Percentiles rank a stretch among this genome's conserved stretches.
Conservation (phyloP, 371 early-diverging fungal genomes). For the Haplosporangium sp. region DNA sequence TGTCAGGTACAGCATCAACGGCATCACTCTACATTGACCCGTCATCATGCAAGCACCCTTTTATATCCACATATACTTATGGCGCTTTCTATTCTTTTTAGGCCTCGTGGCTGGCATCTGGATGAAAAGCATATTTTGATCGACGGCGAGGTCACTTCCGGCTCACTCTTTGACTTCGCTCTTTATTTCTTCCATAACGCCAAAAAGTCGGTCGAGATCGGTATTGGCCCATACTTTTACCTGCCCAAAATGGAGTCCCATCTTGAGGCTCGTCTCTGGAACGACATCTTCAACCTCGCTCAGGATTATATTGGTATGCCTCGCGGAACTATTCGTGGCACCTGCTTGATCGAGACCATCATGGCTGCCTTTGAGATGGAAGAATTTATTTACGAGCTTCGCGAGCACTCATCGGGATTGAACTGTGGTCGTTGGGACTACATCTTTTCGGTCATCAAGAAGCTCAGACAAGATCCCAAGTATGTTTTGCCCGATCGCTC, state of each 20-base stretch:
- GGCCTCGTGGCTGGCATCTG: conserved; percentile 98
- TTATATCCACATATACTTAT: not conserved
- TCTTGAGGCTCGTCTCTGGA: conserved; percentile 97
- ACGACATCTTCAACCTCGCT: conserved; percentile 92
- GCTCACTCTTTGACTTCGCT: conserved; percentile 94
- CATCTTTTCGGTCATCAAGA: conserved; percentile 97
- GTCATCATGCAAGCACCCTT: not conserved
- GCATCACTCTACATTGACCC: not conserved
- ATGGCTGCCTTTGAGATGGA: conserved; percentile 98
- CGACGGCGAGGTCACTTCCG: conserved; percentile 92
- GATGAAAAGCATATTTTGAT: conserved; percentile 93
- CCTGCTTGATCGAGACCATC: conserved; percentile 97
- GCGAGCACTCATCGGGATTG: conserved; percentile 95
- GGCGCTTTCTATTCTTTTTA: conserved; percentile 30
- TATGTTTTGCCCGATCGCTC: conserved; percentile 91
- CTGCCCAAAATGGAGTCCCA: conserved; percentile 97
- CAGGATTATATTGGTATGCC: conserved; percentile 92
- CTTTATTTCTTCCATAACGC: conserved; percentile 98
- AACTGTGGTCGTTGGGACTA: conserved; percentile 99
- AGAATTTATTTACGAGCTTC: conserved; percentile 96
- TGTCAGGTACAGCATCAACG: conserved; percentile 71
- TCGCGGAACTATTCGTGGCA: conserved; percentile 95
- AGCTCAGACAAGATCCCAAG: conserved; percentile 87
- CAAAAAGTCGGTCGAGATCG: conserved; percentile 78
- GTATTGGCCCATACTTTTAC: conserved; percentile 97